Evolutionary conservation across 2,329 filamentous ascomycete species (phyloP).

Genomic region (Neurospora sp.): DNA sequence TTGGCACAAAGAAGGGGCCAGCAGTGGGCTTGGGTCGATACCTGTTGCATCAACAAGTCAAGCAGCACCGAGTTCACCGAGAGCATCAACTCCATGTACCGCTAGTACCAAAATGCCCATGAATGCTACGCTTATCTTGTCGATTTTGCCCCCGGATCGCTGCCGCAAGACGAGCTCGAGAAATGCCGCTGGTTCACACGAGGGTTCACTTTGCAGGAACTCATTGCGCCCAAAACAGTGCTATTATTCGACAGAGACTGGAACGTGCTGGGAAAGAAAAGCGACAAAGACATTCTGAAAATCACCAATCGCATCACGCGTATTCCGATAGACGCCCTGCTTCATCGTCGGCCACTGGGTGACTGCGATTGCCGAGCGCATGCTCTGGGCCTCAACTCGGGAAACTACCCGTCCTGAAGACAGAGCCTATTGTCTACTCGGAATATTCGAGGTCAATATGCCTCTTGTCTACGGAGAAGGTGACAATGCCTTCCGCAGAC

Average conservation of each 20-base stretch:
- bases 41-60: conserved; percentile 11
- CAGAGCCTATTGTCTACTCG: conserved; percentile 1
- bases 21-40: conserved; percentile 5
- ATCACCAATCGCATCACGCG: neutral
- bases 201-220: conserved; percentile 4
- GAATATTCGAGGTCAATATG: conserved; percentile 2
- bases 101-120: conserved; percentile 4
- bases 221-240: neutral
- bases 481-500: neutral
- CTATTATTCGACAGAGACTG: neutral
- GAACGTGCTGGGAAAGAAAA: neutral
- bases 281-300: neutral
- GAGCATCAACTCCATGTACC: conserved; percentile 12
- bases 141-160: neutral
- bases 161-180: neutral
- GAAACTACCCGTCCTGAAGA: conserved; percentile 4
- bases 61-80: conserved; percentile 8
- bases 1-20: neutral
- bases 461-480: conserved; percentile 6
- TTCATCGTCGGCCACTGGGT: neutral
- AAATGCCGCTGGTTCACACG: conserved; percentile 3
- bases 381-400: conserved; percentile 1
- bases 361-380: neutral
- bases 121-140: conserved; percentile 7
- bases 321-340: neutral